Base-by-base conservation (phyloP, 768 basidiomycete species). In the Lactarius tabidus region DNA sequence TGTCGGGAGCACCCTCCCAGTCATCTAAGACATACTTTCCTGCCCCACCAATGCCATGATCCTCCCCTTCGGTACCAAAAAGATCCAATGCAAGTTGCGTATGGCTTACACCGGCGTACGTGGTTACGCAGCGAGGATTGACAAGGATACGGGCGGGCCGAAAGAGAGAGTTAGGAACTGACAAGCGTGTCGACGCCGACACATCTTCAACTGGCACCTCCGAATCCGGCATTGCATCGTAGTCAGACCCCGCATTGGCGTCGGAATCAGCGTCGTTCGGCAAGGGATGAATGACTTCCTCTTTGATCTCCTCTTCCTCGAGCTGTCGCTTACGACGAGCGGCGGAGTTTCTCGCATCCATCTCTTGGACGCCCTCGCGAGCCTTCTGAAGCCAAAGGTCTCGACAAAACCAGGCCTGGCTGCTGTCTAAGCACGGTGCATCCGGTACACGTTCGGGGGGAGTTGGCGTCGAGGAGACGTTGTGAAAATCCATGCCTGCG, bases 361-460 rank as follows among this genome's bases (percentile, higher is more conserved):
- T 77, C 65, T 85, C 89, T 66, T 81, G 83, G 75, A 87, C 85
- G 20, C 88, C 88, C 57, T 91, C 90, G 31, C 82, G 79, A 1
- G 96, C 96, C 54, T 88, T 89, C 68, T 84, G 84, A n/a, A 93
- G 83, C 97, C 97, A 99, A 43, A 99, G 80, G 75, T 99, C 97
- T 41, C 97, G 79, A 71, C 97, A 99, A 79, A 99, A 98, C 91
- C 93, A 98, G 38, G 95, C 94, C 75, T 99, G 97, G 41, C 88
- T 91, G 72, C 93, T 95, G 75, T 98, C 97, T 71, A 98, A 84
- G 74, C 97, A 99, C 33, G 90, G 79, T 1, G 91, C 91, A 68
- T 96, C 92, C 6, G 89, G 84, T 58, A 84, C 83, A 62, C 93
- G 85, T 1, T 79, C 76, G 0, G 78, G 76, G 0, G 81, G 76